Evolutionary conservation across 345 rosid genomes (phyloP), one percentile per base, ranked within the genome.

Genomic region (Trapa bicornis): DNA sequence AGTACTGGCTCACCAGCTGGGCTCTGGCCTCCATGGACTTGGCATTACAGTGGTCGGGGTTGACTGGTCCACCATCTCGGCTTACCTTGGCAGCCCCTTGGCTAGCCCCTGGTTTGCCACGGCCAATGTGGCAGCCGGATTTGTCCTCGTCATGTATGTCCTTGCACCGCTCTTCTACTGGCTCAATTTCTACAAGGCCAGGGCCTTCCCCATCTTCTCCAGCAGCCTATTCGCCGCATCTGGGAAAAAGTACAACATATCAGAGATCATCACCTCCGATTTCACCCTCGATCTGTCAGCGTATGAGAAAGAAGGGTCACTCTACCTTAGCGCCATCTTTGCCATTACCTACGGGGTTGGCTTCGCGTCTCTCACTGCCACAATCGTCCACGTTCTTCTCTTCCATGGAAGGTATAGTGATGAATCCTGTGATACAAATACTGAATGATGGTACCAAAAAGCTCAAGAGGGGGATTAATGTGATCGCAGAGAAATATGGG

Each of bases 91-190:
- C 58, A 94, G 99, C 79, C 99, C 97, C 45, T 87, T 94, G 6
- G 99, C 99, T 33, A 94, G 99, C 81, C 99, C 99, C 48, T 94
- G 99, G 97, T 94, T 91, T 58, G 99, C 99, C 67, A 91, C 99
- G 0, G 97, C 97, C 37, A 94, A 94, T 56, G 96, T 94, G 2
- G 99, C 93, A 2, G 89, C 68, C 1, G 99, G 99, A 17, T 91
- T 77, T 52, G 71, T 87, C 5, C 16, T 87, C 2, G 71, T 86
- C 50, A 86, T 91, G 93, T 94, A 94, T 32, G 72, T 91, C 47
- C 71, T 89, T 77, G 84, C 92, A 41, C 97, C 99, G 12, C 37
- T 87, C 43, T 69, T 76, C 72, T 94, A 94, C 65, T 94, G 96
- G 96, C 74, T 89, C 38, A 71, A 94, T 68, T 73, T 89, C 71